Percentiles rank a stretch among this genome's conserved stretches.
Evolutionary conservation across 768 basidiomycete species (phyloP).

Genomic region (Termitomyces sp.): DNA sequence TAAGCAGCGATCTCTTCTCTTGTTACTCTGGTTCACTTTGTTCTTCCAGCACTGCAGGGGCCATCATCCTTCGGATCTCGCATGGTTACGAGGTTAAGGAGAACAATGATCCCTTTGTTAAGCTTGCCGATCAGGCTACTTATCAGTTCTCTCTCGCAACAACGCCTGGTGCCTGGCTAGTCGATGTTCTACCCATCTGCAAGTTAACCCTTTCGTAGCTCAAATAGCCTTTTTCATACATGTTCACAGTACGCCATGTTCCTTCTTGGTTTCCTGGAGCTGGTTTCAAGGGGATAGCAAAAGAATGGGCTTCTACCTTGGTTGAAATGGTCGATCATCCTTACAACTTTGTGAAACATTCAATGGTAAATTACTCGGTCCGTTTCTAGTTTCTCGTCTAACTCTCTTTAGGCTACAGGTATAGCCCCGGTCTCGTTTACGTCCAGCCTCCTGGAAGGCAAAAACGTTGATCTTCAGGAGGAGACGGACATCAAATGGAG

Average conservation of each 20-base stretch:
- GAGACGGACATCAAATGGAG: slow-evolving; percentile 68
- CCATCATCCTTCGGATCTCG: slow-evolving; percentile 49
- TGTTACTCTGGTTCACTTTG: neutral
- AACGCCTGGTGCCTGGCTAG: slow-evolving; percentile 49
- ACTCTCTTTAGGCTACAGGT: slow-evolving; percentile 47
- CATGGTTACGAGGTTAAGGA: slow-evolving; percentile 54
- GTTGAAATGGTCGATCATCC: slow-evolving; percentile 55
- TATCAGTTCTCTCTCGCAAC: slow-evolving; percentile 53
- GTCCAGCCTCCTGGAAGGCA: slow-evolving; percentile 50
- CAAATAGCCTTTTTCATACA: neutral
- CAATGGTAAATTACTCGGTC: slow-evolving; percentile 40
- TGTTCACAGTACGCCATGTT: slow-evolving; percentile 46
- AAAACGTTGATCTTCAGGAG: slow-evolving; percentile 47
- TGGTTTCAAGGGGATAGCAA: slow-evolving; percentile 51
- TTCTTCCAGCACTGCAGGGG: slow-evolving; percentile 41
- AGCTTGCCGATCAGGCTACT: slow-evolving; percentile 49
- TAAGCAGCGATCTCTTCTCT: slow-evolving; percentile 24
- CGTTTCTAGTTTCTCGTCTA: slow-evolving; percentile 9
- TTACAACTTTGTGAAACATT: slow-evolving; percentile 53
- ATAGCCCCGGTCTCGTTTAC: slow-evolving; percentile 56
- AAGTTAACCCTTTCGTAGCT: slow-evolving; percentile 14
- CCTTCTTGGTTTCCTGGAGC: slow-evolving; percentile 68
- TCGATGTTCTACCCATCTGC: slow-evolving; percentile 50
- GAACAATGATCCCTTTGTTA: slow-evolving; percentile 47
- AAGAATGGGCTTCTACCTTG: slow-evolving; percentile 50